Evolutionary conservation across 148 eudicot genomes (phyloP).

Genomic region (Heliosperma pusillum): DNA sequence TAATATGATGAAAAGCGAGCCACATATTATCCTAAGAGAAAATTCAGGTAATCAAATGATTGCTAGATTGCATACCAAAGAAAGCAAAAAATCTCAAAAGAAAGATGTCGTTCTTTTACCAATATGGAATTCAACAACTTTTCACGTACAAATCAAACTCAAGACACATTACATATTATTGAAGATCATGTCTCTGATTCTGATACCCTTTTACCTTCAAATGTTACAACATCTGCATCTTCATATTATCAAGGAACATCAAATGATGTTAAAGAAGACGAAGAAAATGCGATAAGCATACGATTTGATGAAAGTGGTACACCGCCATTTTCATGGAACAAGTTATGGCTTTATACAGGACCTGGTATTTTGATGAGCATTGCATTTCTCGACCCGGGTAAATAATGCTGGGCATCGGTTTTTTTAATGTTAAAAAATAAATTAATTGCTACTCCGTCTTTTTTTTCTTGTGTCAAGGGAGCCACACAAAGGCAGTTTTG

Average conservation of each 20-base stretch:
- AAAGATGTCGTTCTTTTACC: background rate
- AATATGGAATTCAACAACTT: constrained; percentile 23
- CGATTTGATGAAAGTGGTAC: constrained; percentile 12
- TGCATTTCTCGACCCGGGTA: constrained; percentile 39
- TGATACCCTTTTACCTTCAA: constrained; percentile 22
- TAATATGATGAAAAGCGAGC: constrained; percentile 13
- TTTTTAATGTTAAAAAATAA: too few species aligned
- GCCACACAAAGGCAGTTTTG: too few species aligned
- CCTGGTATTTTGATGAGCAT: constrained; percentile 38
- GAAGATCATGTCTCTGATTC: constrained; percentile 7
- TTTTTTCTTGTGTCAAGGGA: too few species aligned
- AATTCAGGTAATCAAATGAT: background rate
- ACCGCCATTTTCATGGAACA: constrained; percentile 31
- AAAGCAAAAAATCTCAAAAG: constrained; percentile 2
- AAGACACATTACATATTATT: background rate
- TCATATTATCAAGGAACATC: background rate
- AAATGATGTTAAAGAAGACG: background rate
- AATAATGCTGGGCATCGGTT: too few species aligned
- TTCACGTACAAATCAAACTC: background rate
- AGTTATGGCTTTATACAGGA: constrained; percentile 32
- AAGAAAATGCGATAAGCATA: background rate
- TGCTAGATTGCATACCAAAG: constrained; percentile 10
- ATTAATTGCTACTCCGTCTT: too few species aligned
- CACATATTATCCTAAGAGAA: constrained; percentile 16
- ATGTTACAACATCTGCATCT: background rate